A percentile compares a stretch with the other conserved stretches of the same genome.
Conservation (phyloP, 2,329 filamentous ascomycete genomes). For the Karstenula rhodostoma region DNA sequence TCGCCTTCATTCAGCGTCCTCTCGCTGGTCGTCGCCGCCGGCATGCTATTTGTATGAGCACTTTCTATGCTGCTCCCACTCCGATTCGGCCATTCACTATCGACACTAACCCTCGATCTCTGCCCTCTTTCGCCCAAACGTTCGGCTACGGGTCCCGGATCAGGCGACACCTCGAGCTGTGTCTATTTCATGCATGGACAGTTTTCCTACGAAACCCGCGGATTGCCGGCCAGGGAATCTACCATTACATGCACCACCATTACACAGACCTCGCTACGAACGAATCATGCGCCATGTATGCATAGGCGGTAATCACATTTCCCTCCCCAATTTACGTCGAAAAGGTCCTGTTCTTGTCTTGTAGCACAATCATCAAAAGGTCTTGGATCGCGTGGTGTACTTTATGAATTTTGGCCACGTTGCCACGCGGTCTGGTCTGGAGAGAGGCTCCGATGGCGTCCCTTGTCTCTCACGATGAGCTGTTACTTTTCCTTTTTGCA, state of each 20-base stretch:
- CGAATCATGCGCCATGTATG: constrained; percentile 5
- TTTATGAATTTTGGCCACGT: constrained; percentile 1
- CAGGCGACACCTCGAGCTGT: constrained; percentile 33
- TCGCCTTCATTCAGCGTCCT: constrained; percentile 23
- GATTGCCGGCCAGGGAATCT: constrained; percentile 20
- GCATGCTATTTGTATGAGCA: constrained; percentile 35
- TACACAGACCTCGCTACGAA: background rate
- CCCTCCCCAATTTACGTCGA: background rate
- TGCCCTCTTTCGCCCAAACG: constrained; percentile 29
- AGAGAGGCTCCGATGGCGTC: constrained; percentile 1
- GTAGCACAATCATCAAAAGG: constrained; percentile 16
- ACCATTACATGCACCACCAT: constrained; percentile 13
- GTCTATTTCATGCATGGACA: constrained; percentile 45
- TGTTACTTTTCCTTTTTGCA: constrained; percentile 9
- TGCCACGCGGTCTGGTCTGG: background rate
- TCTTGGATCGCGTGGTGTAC: constrained; percentile 14
- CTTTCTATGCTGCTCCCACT: constrained; percentile 31
- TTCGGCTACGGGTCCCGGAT: constrained; percentile 21
- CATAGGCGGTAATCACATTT: background rate
- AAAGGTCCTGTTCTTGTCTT: constrained; percentile 6
- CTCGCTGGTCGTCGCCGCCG: constrained; percentile 28
- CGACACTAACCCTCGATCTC: constrained; percentile 29
- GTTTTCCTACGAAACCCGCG: constrained; percentile 35
- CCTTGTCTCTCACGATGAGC: background rate
- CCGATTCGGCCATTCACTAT: constrained; percentile 28